Base-by-base conservation (phyloP, 2,329 filamentous ascomycete species). In the Fusarium sp. region DNA sequence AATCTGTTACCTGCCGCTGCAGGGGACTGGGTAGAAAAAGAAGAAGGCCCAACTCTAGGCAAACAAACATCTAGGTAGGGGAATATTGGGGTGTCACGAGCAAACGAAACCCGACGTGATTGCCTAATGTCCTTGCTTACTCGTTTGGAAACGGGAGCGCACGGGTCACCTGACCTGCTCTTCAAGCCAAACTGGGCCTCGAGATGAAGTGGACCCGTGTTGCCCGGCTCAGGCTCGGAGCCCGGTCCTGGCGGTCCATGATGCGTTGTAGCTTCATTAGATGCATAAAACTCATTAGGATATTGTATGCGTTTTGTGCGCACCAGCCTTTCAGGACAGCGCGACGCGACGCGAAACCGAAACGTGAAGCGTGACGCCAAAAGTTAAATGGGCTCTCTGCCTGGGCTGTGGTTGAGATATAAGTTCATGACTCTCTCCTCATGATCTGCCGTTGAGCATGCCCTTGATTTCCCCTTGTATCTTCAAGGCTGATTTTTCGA, bases 261-360 rank as follows among this genome's bases (percentile, higher is more conserved):
- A 70, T 65, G 63, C 66, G 54, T 55, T 10, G 31, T 12, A 34
- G 28, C 48, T 37, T 58, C 67, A 16, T 15, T 70, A 70, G 18
- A 30, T 28, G 37, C n/a, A 0, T 54, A 7, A 3, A 15, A 9
- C 18, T 15, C 51, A 27, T 3, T 67, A 53, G 6, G 8, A 37
- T 10, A 3, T 2, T 70, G 65, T 58, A 6, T 2, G 31, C 23
- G 12, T 23, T 71, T 61, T 6, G 12, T 51, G 53, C 52, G 60
- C 57, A 12, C 7, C n/a, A 11, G 5, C n/a, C 12, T 16, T 39
- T 18, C 28, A 37, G 23, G 30, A 16, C 34, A 36, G 13, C 52
- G 30, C 9, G 44, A 60, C 67, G 67, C 67, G 67, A 54, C 67
- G 67, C 64, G 44, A 48, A n/a, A n/a, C n/a, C n/a, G n/a, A n/a